Percentiles rank a stretch among this genome's conserved stretches.
Conservation (phyloP, 495 filamentous ascomycete species). For the Ramalina peruviana region DNA sequence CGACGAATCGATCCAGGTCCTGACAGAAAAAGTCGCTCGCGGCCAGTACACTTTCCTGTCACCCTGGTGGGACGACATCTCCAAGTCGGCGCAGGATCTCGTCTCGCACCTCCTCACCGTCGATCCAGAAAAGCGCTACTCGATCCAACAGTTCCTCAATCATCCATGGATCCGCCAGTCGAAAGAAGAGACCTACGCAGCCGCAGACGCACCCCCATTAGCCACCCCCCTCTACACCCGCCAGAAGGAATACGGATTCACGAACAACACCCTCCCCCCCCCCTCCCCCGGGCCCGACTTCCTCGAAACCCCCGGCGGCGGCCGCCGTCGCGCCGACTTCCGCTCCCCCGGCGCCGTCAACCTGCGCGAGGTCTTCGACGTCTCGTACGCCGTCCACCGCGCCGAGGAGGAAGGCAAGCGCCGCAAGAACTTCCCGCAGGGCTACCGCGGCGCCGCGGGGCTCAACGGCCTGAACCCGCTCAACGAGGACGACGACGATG, state of each 20-base stretch:
- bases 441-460: slow-evolving; percentile 43
- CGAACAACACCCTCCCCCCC: slow-evolving; percentile 16
- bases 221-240: slow-evolving; percentile 49
- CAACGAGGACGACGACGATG: slow-evolving; percentile 49
- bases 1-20: slow-evolving; percentile 91
- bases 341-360: slow-evolving; percentile 91
- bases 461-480: slow-evolving; percentile 48
- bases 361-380: slow-evolving; percentile 91
- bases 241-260: slow-evolving; percentile 30
- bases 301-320: slow-evolving; percentile 39
- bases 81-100: slow-evolving; percentile 84
- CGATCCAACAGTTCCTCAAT: slow-evolving; percentile 71
- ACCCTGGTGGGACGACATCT: slow-evolving; percentile 99
- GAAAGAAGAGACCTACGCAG: slow-evolving; percentile 62
- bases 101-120: slow-evolving; percentile 88
- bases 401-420: slow-evolving; percentile 94
- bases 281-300: slow-evolving; percentile 43
- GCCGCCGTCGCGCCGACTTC: slow-evolving; percentile 68
- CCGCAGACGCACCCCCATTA: slow-evolving; percentile 61
- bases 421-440: slow-evolving; percentile 61
- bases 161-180: slow-evolving; percentile 83
- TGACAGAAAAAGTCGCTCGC: slow-evolving; percentile 93
- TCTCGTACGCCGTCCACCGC: slow-evolving; percentile 88
- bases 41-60: slow-evolving; percentile 97
- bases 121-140: slow-evolving; percentile 81